Conservation (phyloP, 495 filamentous ascomycete genomes). For the Pseudomonodictys pantanalensis region DNA sequence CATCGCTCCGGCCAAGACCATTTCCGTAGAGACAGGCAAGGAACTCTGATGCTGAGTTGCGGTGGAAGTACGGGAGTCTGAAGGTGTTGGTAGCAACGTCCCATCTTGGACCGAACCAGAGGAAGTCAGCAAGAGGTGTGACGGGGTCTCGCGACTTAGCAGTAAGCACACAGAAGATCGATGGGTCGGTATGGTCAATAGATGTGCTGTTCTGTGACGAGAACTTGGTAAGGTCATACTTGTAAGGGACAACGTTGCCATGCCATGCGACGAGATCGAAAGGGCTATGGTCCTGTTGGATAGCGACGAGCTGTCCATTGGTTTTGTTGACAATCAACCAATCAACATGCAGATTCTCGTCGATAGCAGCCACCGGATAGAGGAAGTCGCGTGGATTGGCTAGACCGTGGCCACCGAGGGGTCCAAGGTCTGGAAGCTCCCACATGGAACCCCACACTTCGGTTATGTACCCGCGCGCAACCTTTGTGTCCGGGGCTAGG, state of each 20-base stretch:
- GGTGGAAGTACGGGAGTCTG: constrained; percentile 47
- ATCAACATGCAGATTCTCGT: constrained; percentile 42
- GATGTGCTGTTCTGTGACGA: constrained; percentile 45
- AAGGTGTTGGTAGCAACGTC: constrained; percentile 48
- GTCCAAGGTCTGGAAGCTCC: constrained; percentile 46
- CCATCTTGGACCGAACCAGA: constrained; percentile 48
- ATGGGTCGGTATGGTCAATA: constrained; percentile 47
- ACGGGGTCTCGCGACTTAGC: constrained; percentile 43
- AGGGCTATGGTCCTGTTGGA: constrained; percentile 46
- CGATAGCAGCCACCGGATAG: constrained; percentile 45
- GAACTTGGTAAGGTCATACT: constrained; percentile 48
- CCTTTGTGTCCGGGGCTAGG: constrained; percentile 36
- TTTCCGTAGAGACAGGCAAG: constrained; percentile 45
- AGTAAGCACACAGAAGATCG: constrained; percentile 44
- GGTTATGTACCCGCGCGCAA: constrained; percentile 45
- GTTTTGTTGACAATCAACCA: constrained; percentile 44
- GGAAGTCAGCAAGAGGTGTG: constrained; percentile 44
- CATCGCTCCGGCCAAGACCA: constrained; percentile 45
- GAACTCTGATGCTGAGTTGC: constrained; percentile 47
- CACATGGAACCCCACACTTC: constrained; percentile 46
- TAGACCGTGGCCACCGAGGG: constrained; percentile 43
- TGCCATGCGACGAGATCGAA: constrained; percentile 48
- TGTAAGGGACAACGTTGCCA: constrained; percentile 48
- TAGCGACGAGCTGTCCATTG: constrained; percentile 41
- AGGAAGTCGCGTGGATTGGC: constrained; percentile 47